Evolutionary conservation across 148 eudicot genomes (phyloP).

Genomic region (Pouteria glomerata): DNA sequence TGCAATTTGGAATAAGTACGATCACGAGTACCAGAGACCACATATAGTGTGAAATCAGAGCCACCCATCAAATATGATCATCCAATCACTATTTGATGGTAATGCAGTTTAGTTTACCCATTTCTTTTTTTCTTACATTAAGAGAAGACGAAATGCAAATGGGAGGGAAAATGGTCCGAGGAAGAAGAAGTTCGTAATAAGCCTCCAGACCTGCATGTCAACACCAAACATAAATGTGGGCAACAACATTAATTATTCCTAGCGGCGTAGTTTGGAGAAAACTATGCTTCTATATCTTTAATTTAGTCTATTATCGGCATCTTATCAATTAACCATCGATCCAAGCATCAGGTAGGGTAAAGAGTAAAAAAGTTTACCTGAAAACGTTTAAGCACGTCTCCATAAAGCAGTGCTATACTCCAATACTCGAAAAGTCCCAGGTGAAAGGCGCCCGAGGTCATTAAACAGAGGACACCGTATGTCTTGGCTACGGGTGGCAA

Average conservation of each 20-base stretch:
- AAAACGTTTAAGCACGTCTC: conserved; percentile 25
- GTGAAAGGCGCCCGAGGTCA: conserved; percentile 22
- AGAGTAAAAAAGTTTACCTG: conserved; percentile 29
- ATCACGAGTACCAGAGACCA: no score
- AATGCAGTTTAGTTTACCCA: no score
- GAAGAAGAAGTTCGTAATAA: conserved; percentile 39
- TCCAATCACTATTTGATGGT: no score
- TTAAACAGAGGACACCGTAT: conserved; percentile 28
- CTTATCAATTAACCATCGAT: neutral
- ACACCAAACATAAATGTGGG: neutral
- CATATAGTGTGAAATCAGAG: no score
- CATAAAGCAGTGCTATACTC: conserved; percentile 19
- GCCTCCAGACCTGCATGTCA: conserved; percentile 38
- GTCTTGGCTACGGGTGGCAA: conserved; percentile 40
- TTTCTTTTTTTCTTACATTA: conserved; percentile 25
- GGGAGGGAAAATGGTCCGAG: conserved; percentile 27
- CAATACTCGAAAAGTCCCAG: conserved; percentile 8
- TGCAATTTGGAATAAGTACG: neutral
- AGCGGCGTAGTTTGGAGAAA: neutral
- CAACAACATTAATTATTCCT: neutral
- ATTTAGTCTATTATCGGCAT: neutral
- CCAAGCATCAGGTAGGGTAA: no score
- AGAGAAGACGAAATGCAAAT: conserved; percentile 28
- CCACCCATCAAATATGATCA: no score
- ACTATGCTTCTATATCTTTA: neutral